phyloP scores from a whole-genome alignment of 2,329 filamentous ascomycete species.

The Colletotrichum sp. region DNA sequence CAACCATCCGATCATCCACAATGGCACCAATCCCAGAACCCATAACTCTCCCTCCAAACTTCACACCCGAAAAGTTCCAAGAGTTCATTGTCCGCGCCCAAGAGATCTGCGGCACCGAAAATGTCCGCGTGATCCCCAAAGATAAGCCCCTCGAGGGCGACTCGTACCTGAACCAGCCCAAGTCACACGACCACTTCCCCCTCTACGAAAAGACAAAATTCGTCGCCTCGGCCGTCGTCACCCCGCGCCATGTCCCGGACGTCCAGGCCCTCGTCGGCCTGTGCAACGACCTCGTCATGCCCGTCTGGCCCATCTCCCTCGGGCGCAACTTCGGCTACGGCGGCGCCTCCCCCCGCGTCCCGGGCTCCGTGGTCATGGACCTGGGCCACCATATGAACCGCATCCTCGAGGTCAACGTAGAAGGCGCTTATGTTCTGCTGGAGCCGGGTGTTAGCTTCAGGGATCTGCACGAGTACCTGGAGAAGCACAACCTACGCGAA shows the following conservation, averaged over 20 bases:
- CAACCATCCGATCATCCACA: background rate
- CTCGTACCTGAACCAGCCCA: conserved; percentile 23
- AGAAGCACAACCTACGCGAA: conserved; percentile 38
- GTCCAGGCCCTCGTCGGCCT: conserved; percentile 45
- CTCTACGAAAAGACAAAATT: conserved; percentile 47
- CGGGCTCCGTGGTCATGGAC: conserved; percentile 47
- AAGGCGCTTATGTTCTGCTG: conserved; percentile 44
- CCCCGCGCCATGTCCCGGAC: conserved; percentile 38
- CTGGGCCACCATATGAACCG: conserved; percentile 45
- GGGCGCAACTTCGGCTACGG: conserved; percentile 48
- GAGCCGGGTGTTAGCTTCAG: conserved; percentile 48
- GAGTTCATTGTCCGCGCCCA: conserved; percentile 23
- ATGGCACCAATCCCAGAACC: conserved; percentile 9
- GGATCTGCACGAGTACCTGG: conserved; percentile 35
- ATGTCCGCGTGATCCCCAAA: conserved; percentile 22
- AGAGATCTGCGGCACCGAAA: conserved; percentile 28
- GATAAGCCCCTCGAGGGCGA: conserved; percentile 19
- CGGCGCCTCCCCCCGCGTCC: conserved; percentile 46
- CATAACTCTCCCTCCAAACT: conserved; percentile 11
- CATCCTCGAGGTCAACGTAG: conserved; percentile 42
- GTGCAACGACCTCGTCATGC: conserved; percentile 39
- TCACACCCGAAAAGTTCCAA: conserved; percentile 23
- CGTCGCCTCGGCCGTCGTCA: conserved; percentile 42
- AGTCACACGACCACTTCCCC: conserved; percentile 41
- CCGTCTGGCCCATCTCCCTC: conserved; percentile 41